These are phyloP conservation scores for Linnemannia schmuckeri DNA, from an alignment of 192 early-diverging fungal species.

Conservation along the genomic window DNA sequence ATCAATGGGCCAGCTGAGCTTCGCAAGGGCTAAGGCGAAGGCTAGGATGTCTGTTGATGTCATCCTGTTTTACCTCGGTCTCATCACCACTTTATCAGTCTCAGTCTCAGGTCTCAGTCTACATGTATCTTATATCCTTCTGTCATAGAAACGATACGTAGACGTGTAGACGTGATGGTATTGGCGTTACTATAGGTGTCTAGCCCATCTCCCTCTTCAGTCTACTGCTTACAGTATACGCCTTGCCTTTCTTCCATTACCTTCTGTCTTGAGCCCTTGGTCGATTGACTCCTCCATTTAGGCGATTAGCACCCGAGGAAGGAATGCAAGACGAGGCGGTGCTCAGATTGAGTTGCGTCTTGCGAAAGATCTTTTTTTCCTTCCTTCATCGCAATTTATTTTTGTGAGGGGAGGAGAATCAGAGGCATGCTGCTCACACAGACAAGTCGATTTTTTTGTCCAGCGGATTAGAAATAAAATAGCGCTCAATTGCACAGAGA, in stretches of 20 bases:
- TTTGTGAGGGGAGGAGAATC: neutral
- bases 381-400: slow-evolving; percentile 8
- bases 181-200: neutral
- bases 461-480: neutral
- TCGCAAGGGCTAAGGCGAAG: too few relatives aligned
- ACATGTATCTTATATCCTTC: neutral
- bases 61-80: neutral
- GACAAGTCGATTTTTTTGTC: neutral
- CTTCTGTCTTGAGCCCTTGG: neutral
- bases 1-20: neutral
- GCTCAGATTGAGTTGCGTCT: slow-evolving; percentile 3
- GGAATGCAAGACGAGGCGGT: neutral
- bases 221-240: neutral
- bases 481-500: neutral
- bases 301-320: neutral
- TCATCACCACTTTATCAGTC: neutral
- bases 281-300: neutral
- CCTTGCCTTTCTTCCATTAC: neutral
- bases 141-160: neutral
- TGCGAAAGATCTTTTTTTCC: slow-evolving; percentile 5
- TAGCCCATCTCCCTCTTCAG: neutral
- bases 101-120: neutral
- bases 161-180: neutral
- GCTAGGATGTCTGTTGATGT: neutral
- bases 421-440: neutral